phyloP scores from a whole-genome alignment of 345 rosid species.

The Populus ilicifolia region DNA sequence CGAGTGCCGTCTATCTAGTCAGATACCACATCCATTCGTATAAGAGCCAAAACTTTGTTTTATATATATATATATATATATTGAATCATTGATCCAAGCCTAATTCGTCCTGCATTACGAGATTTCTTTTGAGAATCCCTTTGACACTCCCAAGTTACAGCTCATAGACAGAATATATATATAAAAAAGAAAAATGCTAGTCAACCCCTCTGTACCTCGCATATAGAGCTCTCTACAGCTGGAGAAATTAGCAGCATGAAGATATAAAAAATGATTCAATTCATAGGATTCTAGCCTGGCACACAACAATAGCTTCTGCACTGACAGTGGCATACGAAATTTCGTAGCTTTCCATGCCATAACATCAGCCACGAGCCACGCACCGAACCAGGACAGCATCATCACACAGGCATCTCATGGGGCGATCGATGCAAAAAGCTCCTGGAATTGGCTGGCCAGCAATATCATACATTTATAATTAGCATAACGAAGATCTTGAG shows the following conservation, averaged over 20 bases:
- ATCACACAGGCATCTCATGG: background rate
- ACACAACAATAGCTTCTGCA: slow-evolving; percentile 27
- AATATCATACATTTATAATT: background rate
- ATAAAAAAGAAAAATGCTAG: background rate
- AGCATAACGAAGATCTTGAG: background rate
- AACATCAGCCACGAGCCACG: background rate
- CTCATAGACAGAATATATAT: slow-evolving; percentile 37
- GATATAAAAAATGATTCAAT: slow-evolving; percentile 21
- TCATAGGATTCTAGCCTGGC: slow-evolving; percentile 35
- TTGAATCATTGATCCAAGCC: background rate
- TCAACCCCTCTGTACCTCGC: slow-evolving; percentile 24
- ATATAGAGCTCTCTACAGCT: slow-evolving; percentile 49
- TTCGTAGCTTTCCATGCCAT: background rate
- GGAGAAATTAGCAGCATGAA: slow-evolving; percentile 32
- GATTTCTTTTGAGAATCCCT: slow-evolving; percentile 1
- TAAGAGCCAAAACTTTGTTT: background rate
- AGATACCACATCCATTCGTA: too few species aligned
- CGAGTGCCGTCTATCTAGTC: too few species aligned
- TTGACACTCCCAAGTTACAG: slow-evolving; percentile 29
- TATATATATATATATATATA: background rate
- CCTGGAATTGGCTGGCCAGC: background rate
- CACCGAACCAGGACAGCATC: too few species aligned
- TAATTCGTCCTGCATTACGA: background rate
- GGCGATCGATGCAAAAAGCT: background rate
- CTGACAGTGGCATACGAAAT: slow-evolving; percentile 18